Base-by-base conservation (phyloP, 2,329 filamentous ascomycete genomes). In the Trichoderma sp. region DNA sequence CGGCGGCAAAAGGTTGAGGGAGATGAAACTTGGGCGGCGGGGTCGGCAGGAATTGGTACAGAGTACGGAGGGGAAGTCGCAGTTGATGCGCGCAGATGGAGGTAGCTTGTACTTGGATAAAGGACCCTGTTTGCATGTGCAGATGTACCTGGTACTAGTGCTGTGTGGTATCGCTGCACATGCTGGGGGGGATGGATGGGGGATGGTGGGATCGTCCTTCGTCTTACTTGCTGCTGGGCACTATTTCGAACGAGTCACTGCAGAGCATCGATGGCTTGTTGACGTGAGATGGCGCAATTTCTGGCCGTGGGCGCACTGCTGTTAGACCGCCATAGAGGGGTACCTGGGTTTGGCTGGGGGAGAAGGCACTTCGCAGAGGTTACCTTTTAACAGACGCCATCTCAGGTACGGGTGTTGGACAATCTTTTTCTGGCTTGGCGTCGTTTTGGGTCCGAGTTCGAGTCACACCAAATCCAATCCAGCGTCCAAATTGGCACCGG, bases 211-310 rank as follows among this genome's bases (percentile, higher is more conserved):
- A 51, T 51, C 43, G n/a, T 21, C 43, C 43, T 51, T 51, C 43
- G 43, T 51, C 43, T 51, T 51, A 51, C 43, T 12, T 51, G 43
- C 43, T 36, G n/a, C 43, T 51, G 43, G n/a, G 43, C 43, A 51
- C 43, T 51, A 21, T 21, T 61, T 34, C 32, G 18, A 51, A 47
- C 24, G 36, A 64, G 61, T 30, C 61, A 47, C 36, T 28, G 61
- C 26, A 26, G 18, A 43, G 34, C 28, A 56, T 34, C 39, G 30
- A 64, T 34, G 64, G 64, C 64, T 56, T 56, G 64, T 67, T 67
- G 64, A 57, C 64, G 64, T 36, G 65, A 58, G 53, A 68, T 68
- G 65, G 65, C 65, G 65, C 65, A 68, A 68, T 68, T 68, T 60
- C 34, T 60, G 43, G 14, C 26, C 6, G 18, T 36, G 32, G n/a